A percentile compares a stretch with the other conserved stretches of the same genome.
These are phyloP conservation scores for Vigna radiata DNA, from an alignment of 306 rosid genomes.

Conservation along the genomic window DNA sequence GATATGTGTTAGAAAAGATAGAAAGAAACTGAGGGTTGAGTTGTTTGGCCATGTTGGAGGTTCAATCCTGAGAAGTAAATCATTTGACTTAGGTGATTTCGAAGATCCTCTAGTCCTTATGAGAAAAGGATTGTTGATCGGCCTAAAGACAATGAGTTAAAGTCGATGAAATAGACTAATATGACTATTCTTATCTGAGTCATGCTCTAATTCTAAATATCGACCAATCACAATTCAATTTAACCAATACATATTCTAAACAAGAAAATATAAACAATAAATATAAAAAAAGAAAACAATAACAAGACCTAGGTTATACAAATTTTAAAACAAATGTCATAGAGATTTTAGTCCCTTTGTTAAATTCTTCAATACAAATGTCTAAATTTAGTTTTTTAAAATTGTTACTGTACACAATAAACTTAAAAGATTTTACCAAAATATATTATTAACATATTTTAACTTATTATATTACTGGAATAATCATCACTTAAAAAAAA, in stretches of 20 bases:
- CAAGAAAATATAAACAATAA: neutral
- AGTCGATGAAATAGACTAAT: too few relatives aligned
- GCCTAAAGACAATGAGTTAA: too few relatives aligned
- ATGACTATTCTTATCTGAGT: too few relatives aligned
- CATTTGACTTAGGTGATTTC: too few relatives aligned
- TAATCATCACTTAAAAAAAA: neutral
- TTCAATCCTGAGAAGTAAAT: too few relatives aligned
- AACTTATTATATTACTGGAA: neutral
- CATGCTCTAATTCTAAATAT: too few relatives aligned
- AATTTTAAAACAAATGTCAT: neutral
- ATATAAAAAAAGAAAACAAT: neutral
- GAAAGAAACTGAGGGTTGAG: too few relatives aligned
- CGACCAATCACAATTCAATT: neutral
- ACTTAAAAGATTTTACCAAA: neutral
- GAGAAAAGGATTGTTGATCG: too few relatives aligned
- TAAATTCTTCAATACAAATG: neutral
- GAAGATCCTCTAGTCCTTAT: too few relatives aligned
- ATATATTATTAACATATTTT: neutral
- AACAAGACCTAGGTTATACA: neutral
- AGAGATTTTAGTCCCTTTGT: neutral
- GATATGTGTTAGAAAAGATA: too few relatives aligned
- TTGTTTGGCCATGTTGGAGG: too few relatives aligned
- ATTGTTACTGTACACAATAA: neutral
- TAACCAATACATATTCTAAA: too few relatives aligned
- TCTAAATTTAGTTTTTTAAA: neutral